These are phyloP conservation scores for Wickerhamomyces sydowiorum DNA, from an alignment of 805 yeast genomes.

Conservation along the genomic window DNA sequence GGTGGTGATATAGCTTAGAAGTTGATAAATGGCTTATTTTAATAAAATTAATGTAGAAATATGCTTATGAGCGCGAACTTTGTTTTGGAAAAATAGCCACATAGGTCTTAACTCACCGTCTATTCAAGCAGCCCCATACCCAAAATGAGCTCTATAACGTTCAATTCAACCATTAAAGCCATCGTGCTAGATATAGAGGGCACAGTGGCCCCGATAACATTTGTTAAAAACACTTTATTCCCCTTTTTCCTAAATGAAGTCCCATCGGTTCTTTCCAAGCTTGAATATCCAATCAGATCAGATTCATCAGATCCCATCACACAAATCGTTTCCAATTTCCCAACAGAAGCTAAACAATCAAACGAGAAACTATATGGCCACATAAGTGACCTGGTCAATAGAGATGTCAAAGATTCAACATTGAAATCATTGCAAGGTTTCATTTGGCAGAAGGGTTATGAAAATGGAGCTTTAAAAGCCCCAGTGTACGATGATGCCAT, in stretches of 20 bases:
- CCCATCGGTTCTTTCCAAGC: constrained; percentile 32
- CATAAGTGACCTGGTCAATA: constrained; percentile 49
- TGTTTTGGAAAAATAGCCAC: neutral
- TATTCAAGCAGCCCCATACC: neutral
- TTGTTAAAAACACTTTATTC: constrained; percentile 72
- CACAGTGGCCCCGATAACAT: constrained; percentile 85
- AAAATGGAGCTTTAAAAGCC: constrained; percentile 66
- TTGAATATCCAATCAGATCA: constrained; percentile 21
- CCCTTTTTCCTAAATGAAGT: constrained; percentile 63
- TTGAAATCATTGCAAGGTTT: constrained; percentile 78
- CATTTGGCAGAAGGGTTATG: constrained; percentile 79
- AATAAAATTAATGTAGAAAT: no score
- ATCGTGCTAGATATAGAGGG: constrained; percentile 81
- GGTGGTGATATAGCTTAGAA: neutral
- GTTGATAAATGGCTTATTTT: no score
- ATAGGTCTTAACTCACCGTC: neutral
- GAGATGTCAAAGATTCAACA: constrained; percentile 72
- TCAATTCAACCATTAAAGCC: constrained; percentile 14
- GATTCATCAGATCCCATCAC: constrained; percentile 20
- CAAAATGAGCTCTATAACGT: neutral
- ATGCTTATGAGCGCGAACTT: no score
- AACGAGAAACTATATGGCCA: constrained; percentile 34
- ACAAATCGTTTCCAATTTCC: constrained; percentile 15
- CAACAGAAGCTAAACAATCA: constrained; percentile 16
- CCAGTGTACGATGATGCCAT: constrained; percentile 76